A percentile compares a stretch with the other conserved stretches of the same genome.
Evolutionary conservation across 352 stramenopile genomes (phyloP).

Genomic region (Aphanomyces stellatus): DNA sequence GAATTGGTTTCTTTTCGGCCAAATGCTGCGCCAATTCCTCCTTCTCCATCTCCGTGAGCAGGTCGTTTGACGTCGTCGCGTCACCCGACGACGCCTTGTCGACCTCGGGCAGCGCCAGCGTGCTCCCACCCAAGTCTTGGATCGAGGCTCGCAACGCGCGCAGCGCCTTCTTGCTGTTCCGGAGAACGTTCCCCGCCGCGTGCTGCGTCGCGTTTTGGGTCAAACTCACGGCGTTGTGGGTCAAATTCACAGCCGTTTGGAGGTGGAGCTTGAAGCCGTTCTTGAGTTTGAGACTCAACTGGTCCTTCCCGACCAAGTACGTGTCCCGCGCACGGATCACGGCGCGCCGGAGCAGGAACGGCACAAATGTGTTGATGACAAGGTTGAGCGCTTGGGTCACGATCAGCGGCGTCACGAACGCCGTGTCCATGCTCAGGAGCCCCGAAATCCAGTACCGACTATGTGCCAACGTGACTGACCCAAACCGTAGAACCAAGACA

Average conservation of each 20-base stretch:
- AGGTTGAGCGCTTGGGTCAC: slow-evolving; percentile 59
- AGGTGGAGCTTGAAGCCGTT: slow-evolving; percentile 11
- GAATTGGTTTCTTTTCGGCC: slow-evolving; percentile 33
- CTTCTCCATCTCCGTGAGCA: slow-evolving; percentile 28
- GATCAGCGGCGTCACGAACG: slow-evolving; percentile 60
- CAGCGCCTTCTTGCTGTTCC: neutral
- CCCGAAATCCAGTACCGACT: slow-evolving; percentile 49
- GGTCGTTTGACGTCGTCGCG: slow-evolving; percentile 26
- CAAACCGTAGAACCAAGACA: neutral
- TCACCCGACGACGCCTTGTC: slow-evolving; percentile 19
- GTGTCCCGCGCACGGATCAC: slow-evolving; percentile 40
- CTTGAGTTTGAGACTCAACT: slow-evolving; percentile 23
- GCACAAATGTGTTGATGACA: slow-evolving; percentile 58
- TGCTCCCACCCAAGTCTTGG: neutral
- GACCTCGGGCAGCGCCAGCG: neutral
- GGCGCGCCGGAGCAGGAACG: slow-evolving; percentile 37
- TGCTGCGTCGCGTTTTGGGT: neutral
- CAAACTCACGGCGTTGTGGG: neutral
- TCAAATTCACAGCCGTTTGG: slow-evolving; percentile 1
- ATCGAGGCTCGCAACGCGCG: neutral
- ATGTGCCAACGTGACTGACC: neutral
- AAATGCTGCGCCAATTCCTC: slow-evolving; percentile 28
- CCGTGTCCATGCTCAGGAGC: slow-evolving; percentile 51
- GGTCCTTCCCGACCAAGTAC: slow-evolving; percentile 48
- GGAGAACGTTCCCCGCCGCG: neutral